Percentiles rank a stretch among this genome's conserved stretches.
Evolutionary conservation across 2,329 filamentous ascomycete species (phyloP).

Genomic region (Diplodia seriata): DNA sequence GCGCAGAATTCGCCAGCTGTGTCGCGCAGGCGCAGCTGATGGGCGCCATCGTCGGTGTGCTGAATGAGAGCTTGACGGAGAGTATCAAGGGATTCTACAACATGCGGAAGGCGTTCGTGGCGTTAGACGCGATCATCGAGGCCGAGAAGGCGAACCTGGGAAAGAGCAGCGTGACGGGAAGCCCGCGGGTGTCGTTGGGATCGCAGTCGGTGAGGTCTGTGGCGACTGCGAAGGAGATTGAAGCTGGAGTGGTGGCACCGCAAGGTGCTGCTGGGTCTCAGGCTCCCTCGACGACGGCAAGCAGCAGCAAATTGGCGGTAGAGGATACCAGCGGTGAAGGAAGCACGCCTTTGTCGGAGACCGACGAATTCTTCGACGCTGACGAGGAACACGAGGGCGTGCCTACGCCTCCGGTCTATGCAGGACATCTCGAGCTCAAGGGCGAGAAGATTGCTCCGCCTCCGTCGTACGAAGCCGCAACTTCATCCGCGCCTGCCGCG

Average conservation of each 20-base stretch:
- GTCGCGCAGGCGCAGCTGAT: conserved; percentile 88
- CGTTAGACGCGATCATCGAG: conserved; percentile 79
- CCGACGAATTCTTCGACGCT: conserved; percentile 61
- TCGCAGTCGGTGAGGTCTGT: conserved; percentile 7
- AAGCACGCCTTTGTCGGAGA: conserved; percentile 35
- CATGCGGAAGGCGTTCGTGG: conserved; percentile 84
- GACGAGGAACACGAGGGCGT: conserved; percentile 56
- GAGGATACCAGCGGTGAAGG: conserved; percentile 25
- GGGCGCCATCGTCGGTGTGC: conserved; percentile 83
- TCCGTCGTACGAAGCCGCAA: conserved; percentile 34
- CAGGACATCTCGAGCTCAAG: conserved; percentile 50
- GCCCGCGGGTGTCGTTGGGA: conserved; percentile 15
- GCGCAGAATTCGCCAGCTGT: conserved; percentile 85
- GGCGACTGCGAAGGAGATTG: background rate
- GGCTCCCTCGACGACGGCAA: background rate
- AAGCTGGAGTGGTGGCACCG: background rate
- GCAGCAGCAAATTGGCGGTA: conserved; percentile 33
- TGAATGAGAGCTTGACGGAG: conserved; percentile 93
- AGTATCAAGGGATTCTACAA: conserved; percentile 92
- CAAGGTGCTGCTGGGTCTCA: background rate
- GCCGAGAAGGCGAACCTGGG: conserved; percentile 69
- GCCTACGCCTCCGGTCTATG: conserved; percentile 57
- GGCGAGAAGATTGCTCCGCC: background rate
- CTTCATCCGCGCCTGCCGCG: conserved; percentile 33
- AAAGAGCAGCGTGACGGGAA: conserved; percentile 41